Conservation (phyloP, 345 rosid species). For the Ceriops tagal region DNA sequence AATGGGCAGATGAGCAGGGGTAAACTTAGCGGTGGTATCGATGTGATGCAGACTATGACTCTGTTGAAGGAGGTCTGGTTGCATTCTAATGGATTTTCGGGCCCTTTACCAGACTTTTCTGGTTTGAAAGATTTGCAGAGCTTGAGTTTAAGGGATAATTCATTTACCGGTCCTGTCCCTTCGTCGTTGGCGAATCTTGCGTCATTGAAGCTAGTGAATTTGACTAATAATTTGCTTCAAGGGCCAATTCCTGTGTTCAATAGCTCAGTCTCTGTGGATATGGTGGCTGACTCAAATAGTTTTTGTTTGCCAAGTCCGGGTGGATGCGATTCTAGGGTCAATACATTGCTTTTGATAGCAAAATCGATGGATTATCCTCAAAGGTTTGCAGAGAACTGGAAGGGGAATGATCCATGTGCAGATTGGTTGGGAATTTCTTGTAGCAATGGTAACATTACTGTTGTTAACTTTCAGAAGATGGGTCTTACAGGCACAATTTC, state of each 20-base stretch:
- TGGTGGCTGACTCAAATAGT: conserved; percentile 52
- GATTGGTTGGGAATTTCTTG: conserved; percentile 81
- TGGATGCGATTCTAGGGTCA: conserved; percentile 68
- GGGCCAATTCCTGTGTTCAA: conserved; percentile 71
- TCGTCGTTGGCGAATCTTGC: conserved; percentile 47
- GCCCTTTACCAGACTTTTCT: conserved; percentile 74
- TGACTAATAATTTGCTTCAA: conserved; percentile 78
- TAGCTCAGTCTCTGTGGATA: conserved; percentile 50
- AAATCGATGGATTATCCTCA: conserved; percentile 52
- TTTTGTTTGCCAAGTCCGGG: conserved; percentile 70
- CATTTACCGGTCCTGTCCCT: conserved; percentile 72
- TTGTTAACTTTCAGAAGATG: conserved; percentile 78
- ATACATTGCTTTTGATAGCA: conserved; percentile 49
- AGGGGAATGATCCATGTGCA: conserved; percentile 71
- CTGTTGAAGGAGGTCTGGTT: conserved; percentile 69
- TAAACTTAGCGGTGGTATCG: conserved; percentile 52
- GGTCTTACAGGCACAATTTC: conserved; percentile 65
- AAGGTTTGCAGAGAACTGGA: conserved; percentile 77
- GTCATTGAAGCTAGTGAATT: conserved; percentile 51
- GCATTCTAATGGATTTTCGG: conserved; percentile 69
- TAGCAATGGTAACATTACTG: conserved; percentile 56
- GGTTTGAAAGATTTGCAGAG: conserved; percentile 51
- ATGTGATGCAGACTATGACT: conserved; percentile 78
- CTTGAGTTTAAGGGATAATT: conserved; percentile 78
- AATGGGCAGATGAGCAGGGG: conserved; percentile 54